A percentile compares a stretch with the other conserved stretches of the same genome.
Conservation (phyloP, 441 rosid species). For the Manihot esculenta region DNA sequence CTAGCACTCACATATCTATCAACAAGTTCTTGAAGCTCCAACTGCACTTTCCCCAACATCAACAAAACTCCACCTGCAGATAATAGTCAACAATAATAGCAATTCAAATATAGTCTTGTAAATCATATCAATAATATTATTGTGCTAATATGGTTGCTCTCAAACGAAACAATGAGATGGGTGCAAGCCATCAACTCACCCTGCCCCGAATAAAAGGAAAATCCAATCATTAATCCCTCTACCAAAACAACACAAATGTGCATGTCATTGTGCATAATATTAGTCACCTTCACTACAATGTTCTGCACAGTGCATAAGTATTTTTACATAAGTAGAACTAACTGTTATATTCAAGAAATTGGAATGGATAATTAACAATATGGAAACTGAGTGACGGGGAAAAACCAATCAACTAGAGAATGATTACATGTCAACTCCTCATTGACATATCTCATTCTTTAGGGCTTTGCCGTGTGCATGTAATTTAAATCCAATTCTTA, state of each 20-base stretch:
- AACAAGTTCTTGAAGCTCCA: constrained; percentile 83
- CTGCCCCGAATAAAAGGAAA: too few relatives aligned
- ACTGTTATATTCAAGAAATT: constrained; percentile 6
- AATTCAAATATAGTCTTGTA: not conserved
- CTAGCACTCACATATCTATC: constrained; percentile 89
- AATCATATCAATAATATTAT: not conserved
- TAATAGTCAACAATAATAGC: constrained; percentile 21
- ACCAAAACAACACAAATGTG: too few relatives aligned
- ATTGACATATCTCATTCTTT: not conserved
- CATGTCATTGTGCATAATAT: not conserved
- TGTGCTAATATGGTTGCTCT: not conserved
- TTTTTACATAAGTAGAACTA: constrained; percentile 1
- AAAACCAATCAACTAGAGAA: not conserved
- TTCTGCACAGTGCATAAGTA: not conserved
- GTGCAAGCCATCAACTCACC: too few relatives aligned
- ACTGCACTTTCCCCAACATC: constrained; percentile 78
- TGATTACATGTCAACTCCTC: not conserved
- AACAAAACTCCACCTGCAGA: constrained; percentile 68
- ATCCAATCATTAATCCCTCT: too few relatives aligned
- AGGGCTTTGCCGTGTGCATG: not conserved
- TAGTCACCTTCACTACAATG: not conserved
- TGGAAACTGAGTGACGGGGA: not conserved
- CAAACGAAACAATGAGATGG: not conserved
- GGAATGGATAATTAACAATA: not conserved
- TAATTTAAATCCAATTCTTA: too few relatives aligned